These are phyloP conservation scores for Epichloe sibirici DNA, from an alignment of 2,329 filamentous ascomycete genomes.

Conservation along the genomic window DNA sequence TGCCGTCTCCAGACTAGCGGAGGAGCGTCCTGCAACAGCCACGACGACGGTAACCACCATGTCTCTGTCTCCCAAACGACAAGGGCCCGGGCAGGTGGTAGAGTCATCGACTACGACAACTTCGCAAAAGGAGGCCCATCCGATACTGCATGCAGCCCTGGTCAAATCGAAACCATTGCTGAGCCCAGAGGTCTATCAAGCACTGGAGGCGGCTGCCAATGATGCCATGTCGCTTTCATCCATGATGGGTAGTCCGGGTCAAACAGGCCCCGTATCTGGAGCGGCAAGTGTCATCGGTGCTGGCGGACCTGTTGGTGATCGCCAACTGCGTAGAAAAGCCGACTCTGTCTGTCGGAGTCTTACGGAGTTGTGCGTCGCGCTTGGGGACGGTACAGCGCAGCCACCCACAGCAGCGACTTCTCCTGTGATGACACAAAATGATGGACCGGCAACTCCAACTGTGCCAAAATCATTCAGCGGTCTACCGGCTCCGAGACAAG, in stretches of 20 bases:
- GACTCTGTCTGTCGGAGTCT: constrained; percentile 87
- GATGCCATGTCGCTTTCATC: constrained; percentile 72
- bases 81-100: constrained; percentile 12
- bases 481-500: constrained; percentile 26
- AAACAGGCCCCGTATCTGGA: constrained; percentile 56
- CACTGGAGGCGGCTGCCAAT: constrained; percentile 66
- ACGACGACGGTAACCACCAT: constrained; percentile 85
- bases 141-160: constrained; percentile 69
- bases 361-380: constrained; percentile 80
- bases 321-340: constrained; percentile 78
- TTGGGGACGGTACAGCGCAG: constrained; percentile 40
- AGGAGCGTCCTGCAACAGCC: constrained; percentile 79
- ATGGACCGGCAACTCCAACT: constrained; percentile 30
- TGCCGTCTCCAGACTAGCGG: constrained; percentile 59
- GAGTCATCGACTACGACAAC: constrained; percentile 30
- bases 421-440: constrained; percentile 12
- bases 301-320: constrained; percentile 50
- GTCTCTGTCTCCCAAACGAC: constrained; percentile 75
- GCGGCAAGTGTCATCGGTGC: constrained; percentile 50
- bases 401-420: constrained; percentile 6
- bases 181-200: constrained; percentile 58
- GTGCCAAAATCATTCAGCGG: constrained; percentile 28
- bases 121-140: constrained; percentile 50
- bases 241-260: constrained; percentile 62
- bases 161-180: constrained; percentile 63